Evolutionary conservation across 768 basidiomycete species (phyloP).

Genomic region (Russula griseocarnosa): DNA sequence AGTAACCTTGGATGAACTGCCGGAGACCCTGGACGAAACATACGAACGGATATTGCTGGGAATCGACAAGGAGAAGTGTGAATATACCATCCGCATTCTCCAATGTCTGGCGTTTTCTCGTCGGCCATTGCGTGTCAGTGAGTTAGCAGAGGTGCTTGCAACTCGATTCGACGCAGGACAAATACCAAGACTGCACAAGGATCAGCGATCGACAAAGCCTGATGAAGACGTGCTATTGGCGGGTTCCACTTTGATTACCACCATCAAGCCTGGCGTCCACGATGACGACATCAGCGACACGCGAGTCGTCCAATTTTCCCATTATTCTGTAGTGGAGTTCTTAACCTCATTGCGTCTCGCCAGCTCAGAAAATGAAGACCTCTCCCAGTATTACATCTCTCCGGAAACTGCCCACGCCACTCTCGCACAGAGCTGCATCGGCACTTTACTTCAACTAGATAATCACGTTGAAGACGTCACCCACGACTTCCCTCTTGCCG

Average conservation of each 20-base stretch:
- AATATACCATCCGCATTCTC: background rate
- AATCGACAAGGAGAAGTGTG: background rate
- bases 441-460: background rate
- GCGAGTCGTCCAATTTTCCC: slow-evolving; percentile 1
- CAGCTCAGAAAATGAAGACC: background rate
- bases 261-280: background rate
- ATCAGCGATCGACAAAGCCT: background rate
- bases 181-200: background rate
- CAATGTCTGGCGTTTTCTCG: background rate
- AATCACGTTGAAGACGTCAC: too few species aligned
- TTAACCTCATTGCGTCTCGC: background rate
- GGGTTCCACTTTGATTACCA: background rate
- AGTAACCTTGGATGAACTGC: background rate
- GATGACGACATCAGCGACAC: too few species aligned
- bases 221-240: background rate
- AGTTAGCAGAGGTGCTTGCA: background rate
- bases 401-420: background rate
- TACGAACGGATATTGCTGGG: background rate
- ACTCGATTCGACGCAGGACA: background rate
- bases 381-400: background rate
- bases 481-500: background rate
- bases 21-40: background rate
- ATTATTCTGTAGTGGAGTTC: background rate
- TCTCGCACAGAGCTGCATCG: slow-evolving; percentile 1
- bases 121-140: background rate